A percentile compares a stretch with the other conserved stretches of the same genome.
These are phyloP conservation scores for Macadamia tetraphylla DNA, from an alignment of 164 flowering plant species.

Conservation along the genomic window DNA sequence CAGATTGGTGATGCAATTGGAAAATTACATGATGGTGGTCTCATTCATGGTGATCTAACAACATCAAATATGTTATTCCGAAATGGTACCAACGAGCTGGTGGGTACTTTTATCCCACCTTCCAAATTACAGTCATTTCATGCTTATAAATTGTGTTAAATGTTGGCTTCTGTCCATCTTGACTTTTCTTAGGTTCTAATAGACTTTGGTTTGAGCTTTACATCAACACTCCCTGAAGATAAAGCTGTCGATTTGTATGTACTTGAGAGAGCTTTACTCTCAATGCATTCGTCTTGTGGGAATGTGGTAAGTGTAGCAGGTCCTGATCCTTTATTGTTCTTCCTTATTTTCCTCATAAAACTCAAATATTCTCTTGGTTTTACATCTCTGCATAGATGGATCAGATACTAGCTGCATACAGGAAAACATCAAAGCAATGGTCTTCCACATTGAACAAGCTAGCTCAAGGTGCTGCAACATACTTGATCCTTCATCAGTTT, in stretches of 20 bases:
- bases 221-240: slow-evolving; percentile 89
- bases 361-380: slow-evolving; percentile 6
- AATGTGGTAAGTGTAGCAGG: slow-evolving; percentile 58
- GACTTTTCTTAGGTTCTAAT: slow-evolving; percentile 64
- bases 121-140: background rate
- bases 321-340: background rate
- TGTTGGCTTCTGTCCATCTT: background rate
- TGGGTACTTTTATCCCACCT: slow-evolving; percentile 22
- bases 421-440: slow-evolving; percentile 96
- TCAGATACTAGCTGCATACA: slow-evolving; percentile 63
- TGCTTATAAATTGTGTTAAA: background rate
- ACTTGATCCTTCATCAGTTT: background rate
- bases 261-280: slow-evolving; percentile 86
- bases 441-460: slow-evolving; percentile 83
- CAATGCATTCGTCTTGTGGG: slow-evolving; percentile 98
- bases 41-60: slow-evolving; percentile 91
- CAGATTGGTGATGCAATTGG: slow-evolving; percentile 88
- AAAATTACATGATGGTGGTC: slow-evolving; percentile 92
- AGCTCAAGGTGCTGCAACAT: slow-evolving; percentile 60
- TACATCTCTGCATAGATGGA: slow-evolving; percentile 59
- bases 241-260: slow-evolving; percentile 97
- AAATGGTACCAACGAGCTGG: slow-evolving; percentile 67
- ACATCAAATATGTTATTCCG: slow-evolving; percentile 87
- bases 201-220: slow-evolving; percentile 94
- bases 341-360: slow-evolving; percentile 3